These are phyloP conservation scores for Nicotiana paniculata DNA, from an alignment of 257 asterid genomes.

Conservation along the genomic window DNA sequence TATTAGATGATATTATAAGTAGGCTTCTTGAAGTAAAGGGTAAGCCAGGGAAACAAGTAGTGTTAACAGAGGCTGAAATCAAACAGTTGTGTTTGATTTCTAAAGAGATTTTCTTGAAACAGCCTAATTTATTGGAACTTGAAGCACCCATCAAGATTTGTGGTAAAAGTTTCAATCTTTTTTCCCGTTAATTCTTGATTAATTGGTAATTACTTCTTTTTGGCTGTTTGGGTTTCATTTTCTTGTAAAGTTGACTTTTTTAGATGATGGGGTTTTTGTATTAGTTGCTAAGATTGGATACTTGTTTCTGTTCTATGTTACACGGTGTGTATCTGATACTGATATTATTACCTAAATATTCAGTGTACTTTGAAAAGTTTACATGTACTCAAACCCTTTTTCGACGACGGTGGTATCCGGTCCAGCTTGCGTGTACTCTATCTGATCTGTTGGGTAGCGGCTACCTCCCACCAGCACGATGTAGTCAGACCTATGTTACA, in stretches of 20 bases:
- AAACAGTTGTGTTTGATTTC: conserved; percentile 22
- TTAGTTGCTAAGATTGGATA: not conserved
- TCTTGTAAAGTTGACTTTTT: conserved; percentile 20
- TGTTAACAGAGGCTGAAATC: conserved; percentile 31
- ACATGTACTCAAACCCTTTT: too few relatives aligned
- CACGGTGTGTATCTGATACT: not conserved
- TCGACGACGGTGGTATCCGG: too few relatives aligned
- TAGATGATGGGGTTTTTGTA: not conserved
- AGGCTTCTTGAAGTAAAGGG: conserved; percentile 30
- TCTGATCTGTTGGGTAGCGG: too few relatives aligned
- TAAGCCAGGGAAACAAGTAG: conserved; percentile 32
- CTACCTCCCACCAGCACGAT: too few relatives aligned
- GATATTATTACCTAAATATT: not conserved
- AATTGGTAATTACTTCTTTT: not conserved
- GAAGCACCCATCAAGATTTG: conserved; percentile 44
- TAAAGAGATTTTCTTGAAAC: conserved; percentile 26
- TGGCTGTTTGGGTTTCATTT: not conserved
- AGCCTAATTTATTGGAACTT: conserved; percentile 39
- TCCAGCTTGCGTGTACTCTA: too few relatives aligned
- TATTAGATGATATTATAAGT: conserved; percentile 32
- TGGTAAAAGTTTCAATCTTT: conserved; percentile 18
- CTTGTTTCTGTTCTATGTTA: not conserved
- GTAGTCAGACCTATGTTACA: not conserved
- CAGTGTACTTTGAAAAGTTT: not conserved
- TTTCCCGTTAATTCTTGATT: not conserved